phyloP scores from a whole-genome alignment of 805 yeast species.

The Starmerella powellii region DNA sequence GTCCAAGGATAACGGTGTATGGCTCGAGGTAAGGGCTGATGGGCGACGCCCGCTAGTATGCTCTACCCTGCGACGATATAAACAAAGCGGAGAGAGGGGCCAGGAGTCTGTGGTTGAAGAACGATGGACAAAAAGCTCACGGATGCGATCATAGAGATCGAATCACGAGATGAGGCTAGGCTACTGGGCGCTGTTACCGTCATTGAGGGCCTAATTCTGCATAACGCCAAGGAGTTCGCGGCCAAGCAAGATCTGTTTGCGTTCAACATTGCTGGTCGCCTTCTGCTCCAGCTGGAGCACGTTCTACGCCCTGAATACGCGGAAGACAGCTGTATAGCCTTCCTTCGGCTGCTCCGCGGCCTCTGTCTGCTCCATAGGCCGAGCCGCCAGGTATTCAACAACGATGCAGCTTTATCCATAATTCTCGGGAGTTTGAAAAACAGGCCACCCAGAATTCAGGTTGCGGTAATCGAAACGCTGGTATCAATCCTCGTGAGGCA shows the following conservation, averaged over 20 bases:
- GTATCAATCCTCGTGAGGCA: conserved; percentile 48
- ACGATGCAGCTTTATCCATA: conserved; percentile 29
- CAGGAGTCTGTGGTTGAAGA: too few relatives aligned
- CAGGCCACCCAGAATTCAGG: conserved; percentile 25
- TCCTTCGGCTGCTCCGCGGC: conserved; percentile 40
- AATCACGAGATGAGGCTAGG: conserved; percentile 5
- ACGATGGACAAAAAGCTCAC: neutral
- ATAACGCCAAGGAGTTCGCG: conserved; percentile 29
- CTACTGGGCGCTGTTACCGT: neutral
- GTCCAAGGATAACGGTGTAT: too few relatives aligned
- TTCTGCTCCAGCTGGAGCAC: conserved; percentile 19
- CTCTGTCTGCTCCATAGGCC: conserved; percentile 46
- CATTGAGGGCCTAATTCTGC: conserved; percentile 7
- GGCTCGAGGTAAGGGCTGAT: too few relatives aligned
- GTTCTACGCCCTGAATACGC: neutral
- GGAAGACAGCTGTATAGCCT: conserved; percentile 12
- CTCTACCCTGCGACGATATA: too few relatives aligned
- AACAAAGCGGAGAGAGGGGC: too few relatives aligned
- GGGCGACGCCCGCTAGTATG: too few relatives aligned
- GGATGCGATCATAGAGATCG: conserved; percentile 6
- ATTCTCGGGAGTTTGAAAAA: conserved; percentile 12
- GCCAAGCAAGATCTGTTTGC: conserved; percentile 42
- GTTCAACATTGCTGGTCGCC: conserved; percentile 37
- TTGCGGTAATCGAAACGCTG: conserved; percentile 40
- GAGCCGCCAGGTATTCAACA: conserved; percentile 40